phyloP scores from a whole-genome alignment of 2,329 filamentous ascomycete species.

The Cytospora chrysosperma region DNA sequence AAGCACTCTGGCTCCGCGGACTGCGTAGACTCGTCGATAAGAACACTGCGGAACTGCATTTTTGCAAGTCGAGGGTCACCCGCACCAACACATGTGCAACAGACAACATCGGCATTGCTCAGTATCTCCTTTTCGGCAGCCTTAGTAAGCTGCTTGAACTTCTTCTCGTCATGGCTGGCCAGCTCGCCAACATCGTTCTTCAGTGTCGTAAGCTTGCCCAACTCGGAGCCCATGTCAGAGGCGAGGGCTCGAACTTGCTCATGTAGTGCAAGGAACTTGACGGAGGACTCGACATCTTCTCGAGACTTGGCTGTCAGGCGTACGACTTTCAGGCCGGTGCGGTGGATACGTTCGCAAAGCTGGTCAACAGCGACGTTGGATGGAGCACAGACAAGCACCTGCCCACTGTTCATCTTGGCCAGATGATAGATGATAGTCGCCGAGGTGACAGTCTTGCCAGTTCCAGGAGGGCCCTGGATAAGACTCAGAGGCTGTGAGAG shows the following conservation, averaged over 20 bases:
- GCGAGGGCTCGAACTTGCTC: constrained; percentile 92
- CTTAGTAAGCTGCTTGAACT: constrained; percentile 93
- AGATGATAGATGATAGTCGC: constrained; percentile 98
- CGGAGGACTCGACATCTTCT: constrained; percentile 97
- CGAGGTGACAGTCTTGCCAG: constrained; percentile 97
- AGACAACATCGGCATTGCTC: constrained; percentile 94
- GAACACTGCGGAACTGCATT: constrained; percentile 96
- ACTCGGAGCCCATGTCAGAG: constrained; percentile 82
- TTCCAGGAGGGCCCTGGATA: constrained; percentile 95
- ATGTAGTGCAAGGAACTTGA: constrained; percentile 91
- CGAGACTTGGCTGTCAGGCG: constrained; percentile 98
- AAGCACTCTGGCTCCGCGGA: constrained; percentile 98
- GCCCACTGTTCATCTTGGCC: constrained; percentile 90
- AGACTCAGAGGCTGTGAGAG: constrained; percentile 90
- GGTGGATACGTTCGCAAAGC: constrained; percentile 93
- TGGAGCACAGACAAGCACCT: constrained; percentile 93
- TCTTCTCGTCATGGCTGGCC: constrained; percentile 96
- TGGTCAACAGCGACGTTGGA: constrained; percentile 99
- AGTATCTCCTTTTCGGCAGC: constrained; percentile 93
- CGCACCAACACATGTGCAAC: constrained; percentile 96
- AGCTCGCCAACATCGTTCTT: constrained; percentile 90
- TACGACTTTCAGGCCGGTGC: constrained; percentile 92
- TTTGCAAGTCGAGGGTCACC: constrained; percentile 93
- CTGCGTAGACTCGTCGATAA: constrained; percentile 98
- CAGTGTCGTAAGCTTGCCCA: constrained; percentile 87